Conservation (phyloP, 2,329 filamentous ascomycete species). For the Neoascochyta sp. region DNA sequence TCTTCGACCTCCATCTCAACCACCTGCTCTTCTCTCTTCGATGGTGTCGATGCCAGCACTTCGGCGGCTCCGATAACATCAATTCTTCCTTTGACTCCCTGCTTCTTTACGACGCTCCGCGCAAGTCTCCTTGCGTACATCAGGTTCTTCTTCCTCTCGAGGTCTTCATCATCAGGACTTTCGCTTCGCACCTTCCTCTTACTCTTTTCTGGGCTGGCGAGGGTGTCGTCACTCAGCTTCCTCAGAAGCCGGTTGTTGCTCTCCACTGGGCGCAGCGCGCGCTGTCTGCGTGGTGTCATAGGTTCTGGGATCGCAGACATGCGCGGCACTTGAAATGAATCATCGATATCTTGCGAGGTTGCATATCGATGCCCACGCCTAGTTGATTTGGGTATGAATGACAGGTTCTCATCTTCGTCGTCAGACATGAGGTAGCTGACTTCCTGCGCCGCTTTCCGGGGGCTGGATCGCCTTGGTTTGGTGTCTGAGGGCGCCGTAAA, state of each 20-base stretch:
- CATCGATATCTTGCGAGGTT: conserved; percentile 20
- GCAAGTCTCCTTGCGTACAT: conserved; percentile 30
- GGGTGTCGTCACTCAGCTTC: conserved; percentile 28
- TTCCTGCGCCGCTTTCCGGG: conserved; percentile 24
- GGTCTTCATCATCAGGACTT: conserved; percentile 12
- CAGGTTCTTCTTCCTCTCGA: conserved; percentile 12
- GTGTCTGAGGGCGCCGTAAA: conserved; percentile 15
- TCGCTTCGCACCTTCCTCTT: conserved; percentile 15
- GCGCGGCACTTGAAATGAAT: conserved; percentile 23
- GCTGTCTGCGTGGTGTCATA: conserved; percentile 29
- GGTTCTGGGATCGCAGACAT: conserved; percentile 5
- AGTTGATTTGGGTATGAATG: conserved; percentile 26
- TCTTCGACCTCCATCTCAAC: conserved; percentile 13
- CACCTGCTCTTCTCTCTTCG: conserved; percentile 5
- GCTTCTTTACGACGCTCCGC: conserved; percentile 23
- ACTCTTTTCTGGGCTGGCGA: conserved; percentile 27
- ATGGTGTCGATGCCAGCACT: conserved; percentile 13
- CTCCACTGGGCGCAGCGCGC: conserved; percentile 30
- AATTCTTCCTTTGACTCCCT: conserved; percentile 16
- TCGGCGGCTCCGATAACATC: conserved; percentile 12
- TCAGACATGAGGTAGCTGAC: conserved; percentile 20
- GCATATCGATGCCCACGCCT: conserved; percentile 22
- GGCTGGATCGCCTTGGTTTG: conserved; percentile 22
- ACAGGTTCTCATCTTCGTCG: conserved; percentile 23
- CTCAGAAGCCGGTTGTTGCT: conserved; percentile 29